Conservation (phyloP, 1,139 yeast genomes). For the Suzukiozyma palmioleophila region DNA sequence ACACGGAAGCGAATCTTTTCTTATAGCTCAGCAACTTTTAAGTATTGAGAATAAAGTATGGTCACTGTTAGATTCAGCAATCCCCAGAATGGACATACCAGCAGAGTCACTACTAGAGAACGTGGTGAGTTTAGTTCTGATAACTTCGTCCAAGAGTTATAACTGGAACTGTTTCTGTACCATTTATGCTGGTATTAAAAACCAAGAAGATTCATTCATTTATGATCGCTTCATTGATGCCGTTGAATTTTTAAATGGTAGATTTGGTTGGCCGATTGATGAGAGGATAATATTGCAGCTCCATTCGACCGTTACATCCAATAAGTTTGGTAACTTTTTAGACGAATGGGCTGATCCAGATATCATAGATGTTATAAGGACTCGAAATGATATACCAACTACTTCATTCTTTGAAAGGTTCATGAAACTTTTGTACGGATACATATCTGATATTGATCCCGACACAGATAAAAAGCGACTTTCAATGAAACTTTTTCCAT, state of each 20-base stretch:
- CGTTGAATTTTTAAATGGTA: conserved; percentile 23
- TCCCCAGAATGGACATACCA: conserved; percentile 7
- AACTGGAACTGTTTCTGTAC: conserved; percentile 26
- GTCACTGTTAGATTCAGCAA: conserved; percentile 3
- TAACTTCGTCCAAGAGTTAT: conserved; percentile 8
- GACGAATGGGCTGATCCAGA: conserved; percentile 29
- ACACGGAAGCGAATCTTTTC: conserved; percentile 11
- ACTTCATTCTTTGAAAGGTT: conserved; percentile 35
- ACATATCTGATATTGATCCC: conserved; percentile 26
- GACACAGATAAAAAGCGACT: conserved; percentile 27
- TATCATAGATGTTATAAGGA: conserved; percentile 20
- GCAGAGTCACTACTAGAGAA: conserved; percentile 8
- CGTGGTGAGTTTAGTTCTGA: conserved; percentile 14
- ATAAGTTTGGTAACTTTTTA: conserved; percentile 36
- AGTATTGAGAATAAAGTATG: conserved; percentile 1
- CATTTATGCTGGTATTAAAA: conserved; percentile 15
- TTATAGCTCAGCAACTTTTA: conserved; percentile 6
- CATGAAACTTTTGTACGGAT: conserved; percentile 31
- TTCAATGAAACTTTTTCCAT: conserved; percentile 34
- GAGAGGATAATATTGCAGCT: conserved; percentile 29
- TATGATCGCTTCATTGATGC: conserved; percentile 28
- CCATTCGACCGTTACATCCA: conserved; percentile 25
- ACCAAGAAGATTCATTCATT: conserved; percentile 12
- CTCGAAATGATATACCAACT: conserved; percentile 31
- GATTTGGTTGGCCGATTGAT: conserved; percentile 33